Evolutionary conservation across 73 alveolate species (phyloP), one percentile per base, ranked within the genome.

Genomic region (Breviolum minutum): DNA sequence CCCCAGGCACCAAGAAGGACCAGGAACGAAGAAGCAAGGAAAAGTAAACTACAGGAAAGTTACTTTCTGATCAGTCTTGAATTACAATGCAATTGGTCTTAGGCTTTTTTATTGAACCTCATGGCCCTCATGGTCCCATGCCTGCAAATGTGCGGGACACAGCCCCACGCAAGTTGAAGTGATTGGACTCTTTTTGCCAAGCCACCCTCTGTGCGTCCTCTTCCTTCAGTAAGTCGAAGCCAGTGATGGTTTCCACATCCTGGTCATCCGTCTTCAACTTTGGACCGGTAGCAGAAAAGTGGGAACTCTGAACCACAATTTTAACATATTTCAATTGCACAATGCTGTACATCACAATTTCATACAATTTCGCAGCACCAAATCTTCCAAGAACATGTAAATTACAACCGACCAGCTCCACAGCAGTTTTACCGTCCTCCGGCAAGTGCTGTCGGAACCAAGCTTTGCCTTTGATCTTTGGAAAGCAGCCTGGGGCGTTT

Each of bases 401-500:
- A 2, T 68, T 22, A 68, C 77, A 17, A 68, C 24, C 77, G 17
- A 2, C 77, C 77, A 17, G 77, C 77, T 22, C 24, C 77, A 68
- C 77, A 68, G 24, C 24, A 14, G 83, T 32, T 54, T 48, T 61
- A 12, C 16, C 73, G 14, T 90, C 87, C 74, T 90, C 87, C 5
- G 96, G 96, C 27, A 90, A 29, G 76, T 90, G 96, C 62, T 90
- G 96, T 10, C 96, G 96, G 87, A 90, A 90, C 96, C 96, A 90
- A 26, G 96, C 76, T 11, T 74, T 30, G 64, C 84, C 81, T 29
- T 70, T 90, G 96, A 90, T 90, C 87, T 71, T 69, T 9, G 96
- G 96, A 19, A 90, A 90, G 96, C 96, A 90, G 96, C 96, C 96
- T 90, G 66, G 60, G 8, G 24, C 32, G 54, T 40, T 2, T 40